Evolutionary conservation across 805 yeast genomes (phyloP), one percentile per base, ranked within the genome.

Genomic region (Jamesozyma jinghongensis): DNA sequence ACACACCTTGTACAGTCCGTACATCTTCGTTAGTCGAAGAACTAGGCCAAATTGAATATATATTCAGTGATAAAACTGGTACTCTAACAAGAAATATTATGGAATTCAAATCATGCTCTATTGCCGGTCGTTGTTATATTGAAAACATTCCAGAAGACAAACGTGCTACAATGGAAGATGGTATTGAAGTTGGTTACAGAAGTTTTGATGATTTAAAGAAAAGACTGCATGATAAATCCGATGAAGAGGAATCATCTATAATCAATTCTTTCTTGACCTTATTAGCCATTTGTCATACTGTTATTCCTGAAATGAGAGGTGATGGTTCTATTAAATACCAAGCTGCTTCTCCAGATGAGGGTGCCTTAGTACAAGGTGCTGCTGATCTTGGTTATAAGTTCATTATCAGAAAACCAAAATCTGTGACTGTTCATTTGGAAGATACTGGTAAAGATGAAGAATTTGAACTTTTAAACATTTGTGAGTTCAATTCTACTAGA

Each of bases 331-430:
- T 92, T 47, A 88, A 85, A 59, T 92, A 94, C 60, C 99, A 92
- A 64, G 98, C 99, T 1, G 96, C 98, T 0, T 88, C 97, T 0
- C 98, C 98, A 0, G 99, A 92, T 66, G 98, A 94, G 68, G 98
- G 98, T 38, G 99, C 99, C 0, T 70, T 92, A 46, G 99, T 92
- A 2, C 87, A 88, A 53, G 99, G 99, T 43, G 97, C 95, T 14
- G 92, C 97, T 0, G 70, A 69, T 54, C 66, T 90, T 36, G 97
- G 97, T 0, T 92, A 82, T 58, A 78, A 73, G 47, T 94, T 92
- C 59, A 73, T 75, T 6, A 77, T 86, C 36, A 81, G 99, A 66
- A 79, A 79, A 37, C 99, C 99, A 4, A 78, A 79, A 43, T 73
- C 83, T 18, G 81, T 94, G 26, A 74, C 85, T 0, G 71, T 94